Base-by-base conservation (phyloP, 805 yeast species). In the Metschnikowia bowlesiae region DNA sequence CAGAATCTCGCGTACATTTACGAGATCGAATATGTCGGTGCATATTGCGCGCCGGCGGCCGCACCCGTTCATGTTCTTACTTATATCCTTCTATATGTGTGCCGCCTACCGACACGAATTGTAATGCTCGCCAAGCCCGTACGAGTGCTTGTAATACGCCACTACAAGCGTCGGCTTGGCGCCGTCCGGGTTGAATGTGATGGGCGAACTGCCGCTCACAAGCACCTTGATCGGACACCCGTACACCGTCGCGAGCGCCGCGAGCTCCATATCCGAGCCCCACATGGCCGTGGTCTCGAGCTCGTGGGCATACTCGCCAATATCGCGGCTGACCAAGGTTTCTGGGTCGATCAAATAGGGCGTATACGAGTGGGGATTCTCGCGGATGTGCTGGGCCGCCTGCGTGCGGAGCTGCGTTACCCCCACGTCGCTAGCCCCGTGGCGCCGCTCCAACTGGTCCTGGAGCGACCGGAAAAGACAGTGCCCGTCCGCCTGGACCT, bases 191-290 rank as follows among this genome's bases (percentile, higher is more conserved):
- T 88, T 87, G 50, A 88, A 80, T 35, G 59, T 65, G 56, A 85
- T 73, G 2, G 85, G 76, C 5, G 90, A 78, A 38, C 89, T 78
- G 0, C 95, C 96, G 43, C 89, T 86, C 74, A 87, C 82, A 69
- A 84, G 74, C 9, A 92, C 84, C 44, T 83, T 75, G n/a, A 92
- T 81, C 0, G 90, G 87, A 57, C 87, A 82, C 52, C 84, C 75
- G 59, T 76, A 87, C n/a, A 80, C 81, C 52, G 81, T 76, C 0
- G 95, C 77, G 38, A 91, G 72, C 0, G 97, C 97, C 62, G 88
- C 66, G 16, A 92, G 83, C 70, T 92, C 99, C 73, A 89, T 73
- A 60, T 94, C 97, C 8, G 96, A 94, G 28, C 99, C 99, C 99
- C 99, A 92, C 74, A 87, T 80, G 0, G 96, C 83, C 0, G 96